Evolutionary conservation across 768 basidiomycete species (phyloP), one percentile per base, ranked within the genome.

Genomic region (Leccinum olivaceopallidum): DNA sequence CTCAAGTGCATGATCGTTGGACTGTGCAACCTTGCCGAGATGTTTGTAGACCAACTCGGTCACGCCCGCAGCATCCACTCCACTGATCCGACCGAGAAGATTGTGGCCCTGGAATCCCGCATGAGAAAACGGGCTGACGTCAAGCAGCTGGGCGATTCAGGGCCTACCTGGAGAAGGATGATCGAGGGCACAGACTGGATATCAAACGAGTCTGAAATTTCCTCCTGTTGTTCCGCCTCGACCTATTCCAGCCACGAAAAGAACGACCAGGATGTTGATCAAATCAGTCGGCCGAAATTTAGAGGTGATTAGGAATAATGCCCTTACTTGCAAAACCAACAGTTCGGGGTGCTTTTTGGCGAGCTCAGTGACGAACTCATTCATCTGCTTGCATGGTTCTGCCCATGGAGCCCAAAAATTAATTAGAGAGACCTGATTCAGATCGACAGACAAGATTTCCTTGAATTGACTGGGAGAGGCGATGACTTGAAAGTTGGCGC

Each of bases 401-500:
- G 94, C 97, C 93, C 94, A 90, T 75, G 85, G 79, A 48, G 95
- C 92, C 90, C 94, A 95, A 74, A 98, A 99, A 77, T 91, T 93
- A 70, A 97, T 86, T 39, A 96, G 79, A 5, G 95, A 95, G 24
- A 96, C 83, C 22, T 91, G 80, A 20, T 83, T 75, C 36, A 99
- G 84, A 75, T 98, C 95, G 22, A 75, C 69, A 0, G 86, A 87
- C 52, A 98, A 85, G 9, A 92, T 75, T 7, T 77, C 69, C 71
- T 92, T 85, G 76, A 98, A 94, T 54, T 92, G 83, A 2, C 82
- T 76, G 2, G 92, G 74, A 4, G 90, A 90, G 24, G 75, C 70
- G 54, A 96, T 81, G 14, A 66, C 65, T 68, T 78, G 61, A 61
- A 81, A 69, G 65, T 85, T 86, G 56, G 67, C 57, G 34, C 26